Conservation (phyloP, 768 basidiomycete genomes). For the Rhizopogon roseolus region DNA sequence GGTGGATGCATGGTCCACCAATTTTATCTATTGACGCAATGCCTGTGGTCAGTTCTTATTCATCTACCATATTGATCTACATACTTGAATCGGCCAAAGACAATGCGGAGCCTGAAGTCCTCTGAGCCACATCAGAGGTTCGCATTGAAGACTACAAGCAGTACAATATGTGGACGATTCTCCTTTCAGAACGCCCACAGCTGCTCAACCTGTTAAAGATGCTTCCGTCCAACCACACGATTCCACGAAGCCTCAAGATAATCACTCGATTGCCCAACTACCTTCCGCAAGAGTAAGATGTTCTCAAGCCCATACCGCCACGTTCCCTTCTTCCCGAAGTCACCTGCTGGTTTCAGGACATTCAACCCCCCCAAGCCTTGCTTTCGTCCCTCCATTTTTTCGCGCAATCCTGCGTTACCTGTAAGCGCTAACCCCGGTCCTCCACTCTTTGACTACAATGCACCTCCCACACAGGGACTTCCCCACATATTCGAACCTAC, state of each 20-base stretch:
- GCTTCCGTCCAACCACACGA: background rate
- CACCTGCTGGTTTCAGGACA: constrained; percentile 24
- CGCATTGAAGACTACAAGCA: background rate
- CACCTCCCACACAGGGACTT: constrained; percentile 6
- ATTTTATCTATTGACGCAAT: no score
- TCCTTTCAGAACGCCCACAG: background rate
- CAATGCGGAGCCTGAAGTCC: background rate
- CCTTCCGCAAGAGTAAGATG: constrained; percentile 9
- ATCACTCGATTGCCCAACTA: background rate
- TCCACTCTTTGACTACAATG: constrained; percentile 3
- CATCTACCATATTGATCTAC: no score
- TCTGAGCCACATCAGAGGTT: background rate
- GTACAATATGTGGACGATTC: background rate
- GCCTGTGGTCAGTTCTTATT: no score
- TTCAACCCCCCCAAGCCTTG: constrained; percentile 7
- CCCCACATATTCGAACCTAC: background rate
- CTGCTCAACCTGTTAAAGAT: background rate
- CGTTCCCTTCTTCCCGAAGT: constrained; percentile 5
- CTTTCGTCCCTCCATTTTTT: constrained; percentile 6
- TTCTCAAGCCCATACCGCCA: constrained; percentile 11
- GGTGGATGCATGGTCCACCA: background rate
- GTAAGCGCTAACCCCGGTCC: background rate
- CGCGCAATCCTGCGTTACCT: constrained; percentile 7
- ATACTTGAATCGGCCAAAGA: background rate
- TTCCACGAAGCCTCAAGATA: background rate